Conservation (phyloP, 169 alveolate species). For the Plasmodium gonderi region DNA sequence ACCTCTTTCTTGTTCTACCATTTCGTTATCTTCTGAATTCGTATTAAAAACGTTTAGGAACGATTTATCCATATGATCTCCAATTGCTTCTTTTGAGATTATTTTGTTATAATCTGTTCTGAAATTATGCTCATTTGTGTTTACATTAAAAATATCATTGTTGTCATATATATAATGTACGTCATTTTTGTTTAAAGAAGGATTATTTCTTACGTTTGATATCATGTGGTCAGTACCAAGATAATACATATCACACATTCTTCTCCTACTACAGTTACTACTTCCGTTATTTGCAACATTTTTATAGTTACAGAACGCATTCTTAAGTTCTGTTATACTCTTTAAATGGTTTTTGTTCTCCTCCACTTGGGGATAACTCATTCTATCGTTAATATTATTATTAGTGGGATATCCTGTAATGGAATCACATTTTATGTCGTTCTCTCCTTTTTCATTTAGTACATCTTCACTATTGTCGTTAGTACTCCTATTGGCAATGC, state of each 20-base stretch:
- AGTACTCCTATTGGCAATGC: neutral
- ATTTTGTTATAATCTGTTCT: no score
- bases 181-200: neutral
- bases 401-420: no score
- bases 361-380: no score
- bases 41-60: neutral
- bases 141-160: no score
- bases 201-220: neutral
- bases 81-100: no score
- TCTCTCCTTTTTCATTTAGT: neutral
- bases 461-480: neutral
- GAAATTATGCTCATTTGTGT: no score
- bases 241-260: neutral
- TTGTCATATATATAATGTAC: neutral
- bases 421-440: no score
- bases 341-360: no score
- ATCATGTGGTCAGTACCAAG: neutral
- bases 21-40: neutral
- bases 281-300: neutral
- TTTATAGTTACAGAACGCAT: neutral
- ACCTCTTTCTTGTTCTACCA: neutral
- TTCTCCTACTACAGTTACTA: neutral
- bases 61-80: no score
- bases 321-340: neutral
- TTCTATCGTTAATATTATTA: no score